phyloP scores from a whole-genome alignment of 441 rosid genomes.

The Corymbia citriodora region DNA sequence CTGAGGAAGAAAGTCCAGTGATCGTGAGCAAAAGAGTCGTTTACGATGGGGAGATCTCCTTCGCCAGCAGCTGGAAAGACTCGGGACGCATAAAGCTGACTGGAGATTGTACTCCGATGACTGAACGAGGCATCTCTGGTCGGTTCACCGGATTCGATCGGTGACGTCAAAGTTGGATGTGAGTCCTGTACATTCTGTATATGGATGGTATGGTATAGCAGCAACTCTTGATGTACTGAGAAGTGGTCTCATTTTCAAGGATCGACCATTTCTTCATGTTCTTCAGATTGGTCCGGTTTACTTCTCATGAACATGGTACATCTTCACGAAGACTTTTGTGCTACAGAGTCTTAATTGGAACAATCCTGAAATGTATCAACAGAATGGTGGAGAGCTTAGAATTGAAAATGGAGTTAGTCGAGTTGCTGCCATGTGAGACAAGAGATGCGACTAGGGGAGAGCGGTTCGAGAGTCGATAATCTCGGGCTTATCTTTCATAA shows the following conservation, averaged over 20 bases:
- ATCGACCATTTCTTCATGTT: not conserved
- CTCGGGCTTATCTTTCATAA: not conserved
- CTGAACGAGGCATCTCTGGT: not conserved
- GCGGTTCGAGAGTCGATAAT: not conserved
- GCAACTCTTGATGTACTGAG: not conserved
- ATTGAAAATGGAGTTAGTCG: not conserved
- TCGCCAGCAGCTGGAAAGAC: slow-evolving; percentile 21
- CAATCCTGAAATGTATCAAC: not conserved
- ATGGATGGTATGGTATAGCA: not conserved
- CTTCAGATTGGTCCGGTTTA: not conserved
- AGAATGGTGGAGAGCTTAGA: not conserved
- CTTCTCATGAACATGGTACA: not conserved
- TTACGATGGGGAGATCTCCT: slow-evolving; percentile 20
- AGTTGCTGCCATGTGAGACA: not conserved
- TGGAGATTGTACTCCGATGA: not conserved
- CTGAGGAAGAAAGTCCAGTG: slow-evolving; percentile 3
- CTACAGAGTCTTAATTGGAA: not conserved
- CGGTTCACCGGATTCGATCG: not conserved
- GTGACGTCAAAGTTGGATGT: not conserved
- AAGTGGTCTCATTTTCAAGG: not conserved
- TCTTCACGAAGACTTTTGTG: not conserved
- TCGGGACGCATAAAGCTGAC: not conserved
- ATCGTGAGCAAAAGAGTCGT: not conserved
- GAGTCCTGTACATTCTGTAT: not conserved
- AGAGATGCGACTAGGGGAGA: not conserved